These are phyloP conservation scores for Fusarium graminum DNA, from an alignment of 2,329 filamentous ascomycete species.

Conservation along the genomic window DNA sequence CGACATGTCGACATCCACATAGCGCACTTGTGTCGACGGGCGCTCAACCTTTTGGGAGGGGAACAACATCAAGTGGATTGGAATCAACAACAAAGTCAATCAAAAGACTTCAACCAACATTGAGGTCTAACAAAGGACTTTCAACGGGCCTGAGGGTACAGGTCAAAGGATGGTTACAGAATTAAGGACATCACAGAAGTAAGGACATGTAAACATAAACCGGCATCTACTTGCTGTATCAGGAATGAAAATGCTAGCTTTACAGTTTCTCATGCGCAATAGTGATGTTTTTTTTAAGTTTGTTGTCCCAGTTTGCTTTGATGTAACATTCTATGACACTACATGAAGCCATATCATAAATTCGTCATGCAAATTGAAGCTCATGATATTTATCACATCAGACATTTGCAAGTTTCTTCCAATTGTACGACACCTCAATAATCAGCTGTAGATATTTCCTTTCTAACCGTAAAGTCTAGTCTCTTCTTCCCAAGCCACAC, in stretches of 20 bases:
- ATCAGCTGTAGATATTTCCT: background rate
- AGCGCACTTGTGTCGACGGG: background rate
- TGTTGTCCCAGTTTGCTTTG: background rate
- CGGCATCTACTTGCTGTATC: constrained; percentile 2
- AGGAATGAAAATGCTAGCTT: constrained; percentile 3
- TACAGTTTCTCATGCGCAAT: background rate
- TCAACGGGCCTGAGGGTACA: background rate
- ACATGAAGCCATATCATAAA: background rate
- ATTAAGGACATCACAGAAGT: too few species aligned
- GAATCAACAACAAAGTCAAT: background rate
- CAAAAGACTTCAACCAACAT: background rate
- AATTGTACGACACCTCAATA: background rate
- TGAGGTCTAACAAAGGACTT: background rate
- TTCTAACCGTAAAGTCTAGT: background rate
- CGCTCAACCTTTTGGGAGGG: background rate
- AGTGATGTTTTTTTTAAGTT: background rate
- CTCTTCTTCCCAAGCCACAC: background rate
- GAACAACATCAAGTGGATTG: background rate
- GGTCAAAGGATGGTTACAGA: background rate
- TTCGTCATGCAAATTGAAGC: background rate
- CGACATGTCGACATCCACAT: background rate
- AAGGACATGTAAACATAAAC: background rate
- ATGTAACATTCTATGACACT: background rate
- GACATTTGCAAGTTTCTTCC: background rate
- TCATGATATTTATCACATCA: background rate